phyloP scores from a whole-genome alignment of 495 filamentous ascomycete genomes.

The Platismatia glauca region DNA sequence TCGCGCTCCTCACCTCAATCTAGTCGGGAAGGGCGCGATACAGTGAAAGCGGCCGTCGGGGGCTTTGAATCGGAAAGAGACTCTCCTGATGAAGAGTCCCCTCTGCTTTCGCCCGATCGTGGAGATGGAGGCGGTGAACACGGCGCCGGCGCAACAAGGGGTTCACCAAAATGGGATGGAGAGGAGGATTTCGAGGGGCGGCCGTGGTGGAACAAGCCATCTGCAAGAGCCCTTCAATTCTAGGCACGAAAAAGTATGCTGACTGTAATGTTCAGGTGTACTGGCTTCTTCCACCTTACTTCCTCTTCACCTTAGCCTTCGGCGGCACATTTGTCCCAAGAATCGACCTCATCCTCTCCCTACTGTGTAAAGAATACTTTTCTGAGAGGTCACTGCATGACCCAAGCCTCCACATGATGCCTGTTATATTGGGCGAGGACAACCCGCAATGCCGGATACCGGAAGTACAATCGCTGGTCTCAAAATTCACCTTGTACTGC shows the following conservation, averaged over 20 bases:
- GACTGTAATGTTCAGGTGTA: constrained; percentile 49
- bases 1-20: constrained; percentile 12
- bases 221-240: constrained; percentile 40
- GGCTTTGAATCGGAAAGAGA: constrained; percentile 11
- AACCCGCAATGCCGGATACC: constrained; percentile 62
- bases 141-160: constrained; percentile 15
- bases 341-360: constrained; percentile 66
- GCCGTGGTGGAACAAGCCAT: constrained; percentile 65
- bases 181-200: constrained; percentile 52
- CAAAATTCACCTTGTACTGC: constrained; percentile 67
- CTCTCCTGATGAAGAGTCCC: constrained; percentile 29
- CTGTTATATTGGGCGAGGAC: constrained; percentile 55
- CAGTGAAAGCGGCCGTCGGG: constrained; percentile 8
- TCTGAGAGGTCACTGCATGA: constrained; percentile 48
- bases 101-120: constrained; percentile 29
- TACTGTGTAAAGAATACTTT: constrained; percentile 76
- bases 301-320: constrained; percentile 71
- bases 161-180: constrained; percentile 32
- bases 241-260: constrained; percentile 6
- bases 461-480: constrained; percentile 63
- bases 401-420: constrained; percentile 50
- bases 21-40: constrained; percentile 9
- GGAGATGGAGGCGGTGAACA: constrained; percentile 6
- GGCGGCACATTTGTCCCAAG: constrained; percentile 74
- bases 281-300: constrained; percentile 74